A percentile compares a stretch with the other conserved stretches of the same genome.
Conservation (phyloP, 164 flowering plant species). For the Vitis amurensis region DNA sequence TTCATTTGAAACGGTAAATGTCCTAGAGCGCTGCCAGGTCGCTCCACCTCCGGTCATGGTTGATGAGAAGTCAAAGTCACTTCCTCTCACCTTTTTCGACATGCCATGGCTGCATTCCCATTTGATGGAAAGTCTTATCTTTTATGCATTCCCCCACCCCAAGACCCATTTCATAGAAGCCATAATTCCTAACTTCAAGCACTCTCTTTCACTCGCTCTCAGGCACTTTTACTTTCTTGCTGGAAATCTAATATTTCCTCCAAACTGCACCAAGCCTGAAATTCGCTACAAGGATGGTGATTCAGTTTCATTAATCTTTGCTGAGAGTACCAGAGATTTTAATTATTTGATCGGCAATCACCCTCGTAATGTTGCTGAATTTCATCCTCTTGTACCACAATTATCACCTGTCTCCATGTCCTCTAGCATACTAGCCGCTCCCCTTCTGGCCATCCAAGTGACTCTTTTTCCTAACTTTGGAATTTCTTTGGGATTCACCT, state of each 20-base stretch:
- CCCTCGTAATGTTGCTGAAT: conserved; percentile 10
- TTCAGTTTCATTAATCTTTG: conserved; percentile 29
- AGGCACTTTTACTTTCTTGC: conserved; percentile 42
- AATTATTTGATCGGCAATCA: conserved; percentile 15
- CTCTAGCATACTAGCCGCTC: neutral
- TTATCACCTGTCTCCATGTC: conserved; percentile 8
- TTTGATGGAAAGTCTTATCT: conserved; percentile 23
- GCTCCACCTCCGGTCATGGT: conserved; percentile 27
- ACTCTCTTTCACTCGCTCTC: conserved; percentile 47
- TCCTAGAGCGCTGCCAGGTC: conserved; percentile 2
- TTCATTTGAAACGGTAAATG: too few species aligned
- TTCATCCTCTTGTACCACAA: conserved; percentile 29
- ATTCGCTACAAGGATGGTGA: conserved; percentile 33
- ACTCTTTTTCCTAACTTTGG: conserved; percentile 31
- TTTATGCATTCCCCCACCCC: conserved; percentile 29
- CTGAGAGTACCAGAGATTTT: conserved; percentile 32
- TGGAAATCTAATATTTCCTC: conserved; percentile 26
- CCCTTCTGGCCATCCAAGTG: conserved; percentile 32
- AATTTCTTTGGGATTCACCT: conserved; percentile 20
- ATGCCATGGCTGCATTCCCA: conserved; percentile 21
- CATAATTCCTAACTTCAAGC: conserved; percentile 18
- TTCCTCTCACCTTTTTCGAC: conserved; percentile 40
- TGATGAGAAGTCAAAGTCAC: conserved; percentile 9
- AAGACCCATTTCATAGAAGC: too few species aligned
- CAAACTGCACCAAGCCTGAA: conserved; percentile 20